Base-by-base conservation (phyloP, 2,329 filamentous ascomycete species). In the Leptodontidium sp. region DNA sequence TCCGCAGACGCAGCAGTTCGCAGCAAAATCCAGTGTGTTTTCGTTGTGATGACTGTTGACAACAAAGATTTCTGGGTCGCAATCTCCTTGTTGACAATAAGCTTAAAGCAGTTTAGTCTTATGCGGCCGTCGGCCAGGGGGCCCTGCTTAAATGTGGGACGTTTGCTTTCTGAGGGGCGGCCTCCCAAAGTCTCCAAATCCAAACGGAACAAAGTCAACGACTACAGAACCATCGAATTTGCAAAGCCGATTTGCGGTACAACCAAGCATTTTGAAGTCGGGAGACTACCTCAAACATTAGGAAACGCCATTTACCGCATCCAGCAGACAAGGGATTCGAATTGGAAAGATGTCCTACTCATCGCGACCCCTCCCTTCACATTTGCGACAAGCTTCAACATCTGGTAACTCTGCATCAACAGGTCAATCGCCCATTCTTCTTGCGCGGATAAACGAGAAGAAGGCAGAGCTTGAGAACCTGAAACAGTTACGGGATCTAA, bases 371-470 rank as follows among this genome's bases (percentile, higher is more conserved):
- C 80, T 92, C 21, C 86, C 90, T 2, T 88, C 89, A 32, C 90
- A 94, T 76, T 82, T 92, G 75, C 90, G 91, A 67, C 87, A 89
- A 74, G 83, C 87, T 45, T 88, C 84, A 72, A 83, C 87, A 40
- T 87, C 84, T 2, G 80, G 82, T 29, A 82, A 79, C 67, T 80
- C 83, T 4, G 79, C 81, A 35, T 82, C 84, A 63, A 78, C 80
- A 4, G 86, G 88, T 59, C 90, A 93, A 79, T 92, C 92, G 1
- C 88, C 91, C 0, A 87, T 88, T 32, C 84, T 96, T 17, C 82
- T 92, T 64, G 88, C 91, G 55, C 90, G 93, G 72, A 93, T 97
- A 78, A 89, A 92, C 72, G 93, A 96, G 82, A 97, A 97, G 84
- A 93, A 92, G 80, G 88, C 90, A 65, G 93, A 97, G 79, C 85